Conservation (phyloP, 495 filamentous ascomycete genomes). For the Talaromyces thailandensis region DNA sequence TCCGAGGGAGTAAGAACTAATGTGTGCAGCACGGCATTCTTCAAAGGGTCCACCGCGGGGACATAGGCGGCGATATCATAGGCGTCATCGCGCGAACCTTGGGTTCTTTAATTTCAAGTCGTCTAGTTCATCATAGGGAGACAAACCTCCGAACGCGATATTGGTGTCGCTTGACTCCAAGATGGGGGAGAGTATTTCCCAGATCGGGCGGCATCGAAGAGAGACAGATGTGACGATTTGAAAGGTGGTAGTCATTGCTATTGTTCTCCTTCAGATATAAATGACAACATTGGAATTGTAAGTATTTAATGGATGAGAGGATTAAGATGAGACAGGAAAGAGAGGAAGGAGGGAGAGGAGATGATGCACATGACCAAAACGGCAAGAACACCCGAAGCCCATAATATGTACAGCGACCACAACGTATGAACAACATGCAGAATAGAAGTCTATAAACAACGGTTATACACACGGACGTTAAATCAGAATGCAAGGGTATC, state of each 20-base stretch:
- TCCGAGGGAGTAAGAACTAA: constrained; percentile 45
- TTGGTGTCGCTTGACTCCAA: constrained; percentile 25
- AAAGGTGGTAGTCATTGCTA: not conserved
- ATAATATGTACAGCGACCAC: not conserved
- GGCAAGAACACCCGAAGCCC: not conserved
- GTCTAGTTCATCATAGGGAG: not conserved
- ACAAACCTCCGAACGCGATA: constrained; percentile 40
- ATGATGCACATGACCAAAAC: not conserved
- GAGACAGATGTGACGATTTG: constrained; percentile 42
- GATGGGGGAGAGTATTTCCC: constrained; percentile 33
- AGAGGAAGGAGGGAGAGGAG: not conserved
- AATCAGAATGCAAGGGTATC: constrained; percentile 6
- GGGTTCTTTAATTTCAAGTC: constrained; percentile 40
- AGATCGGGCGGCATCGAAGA: constrained; percentile 43
- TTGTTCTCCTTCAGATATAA: not conserved
- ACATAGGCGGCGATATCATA: constrained; percentile 13
- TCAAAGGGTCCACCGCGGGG: not conserved
- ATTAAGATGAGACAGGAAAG: not conserved
- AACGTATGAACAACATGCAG: not conserved
- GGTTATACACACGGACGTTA: not conserved
- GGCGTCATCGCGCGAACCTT: not conserved
- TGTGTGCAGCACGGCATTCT: constrained; percentile 24
- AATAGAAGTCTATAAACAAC: not conserved
- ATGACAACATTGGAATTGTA: not conserved
- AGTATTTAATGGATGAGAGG: not conserved